Base-by-base conservation (phyloP, 768 basidiomycete genomes). In the Suillus subluteus region DNA sequence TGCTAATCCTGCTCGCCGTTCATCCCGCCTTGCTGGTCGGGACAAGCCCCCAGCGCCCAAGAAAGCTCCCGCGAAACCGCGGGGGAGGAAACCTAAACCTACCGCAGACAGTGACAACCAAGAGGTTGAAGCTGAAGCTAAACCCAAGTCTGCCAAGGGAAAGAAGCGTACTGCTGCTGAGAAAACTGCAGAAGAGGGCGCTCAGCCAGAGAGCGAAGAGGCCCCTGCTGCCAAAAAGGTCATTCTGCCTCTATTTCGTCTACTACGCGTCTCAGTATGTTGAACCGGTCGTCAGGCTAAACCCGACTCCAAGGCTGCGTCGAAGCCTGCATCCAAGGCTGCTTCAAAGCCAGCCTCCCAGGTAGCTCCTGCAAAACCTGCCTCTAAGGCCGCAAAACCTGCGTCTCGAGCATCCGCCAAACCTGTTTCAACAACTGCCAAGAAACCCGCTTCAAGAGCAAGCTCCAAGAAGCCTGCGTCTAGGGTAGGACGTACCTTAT, bases 11-110 rank as follows among this genome's bases (percentile, higher is more conserved):
- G 90, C 90, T 44, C 90, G 91, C 76, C 91, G 91, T 79, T 91
- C 90, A 9, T 79, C 85, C 40, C 88, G 91, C 72, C 91, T 92
- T 79, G 91, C 91, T 77, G 89, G 88, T 35, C 83, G 86, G 66
- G 89, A 88, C 63, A 90, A 88, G 76, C 74, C 26, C 26, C 26
- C 79, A 35, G 50, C 75, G 48, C 76, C 80, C 7, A 91, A 89
- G 85, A 91, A 88, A 75, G 78, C 86, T 55, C 81, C 84, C 30
- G 82, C 87, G 7, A 91, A 91, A 79, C 88, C 90, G 58, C 82
- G 88, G 70, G 78, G 82, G 50, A 82, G 78, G 76, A 84, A 84
- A 71, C 72, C 59, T 56, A 81, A 83, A 65, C 71, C 77, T 65
- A 73, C 72, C 62, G 75, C 75, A 48, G 75, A 73, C 40, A 18